Evolutionary conservation across 2,329 filamentous ascomycete species (phyloP).

Genomic region (Fusarium sp.): DNA sequence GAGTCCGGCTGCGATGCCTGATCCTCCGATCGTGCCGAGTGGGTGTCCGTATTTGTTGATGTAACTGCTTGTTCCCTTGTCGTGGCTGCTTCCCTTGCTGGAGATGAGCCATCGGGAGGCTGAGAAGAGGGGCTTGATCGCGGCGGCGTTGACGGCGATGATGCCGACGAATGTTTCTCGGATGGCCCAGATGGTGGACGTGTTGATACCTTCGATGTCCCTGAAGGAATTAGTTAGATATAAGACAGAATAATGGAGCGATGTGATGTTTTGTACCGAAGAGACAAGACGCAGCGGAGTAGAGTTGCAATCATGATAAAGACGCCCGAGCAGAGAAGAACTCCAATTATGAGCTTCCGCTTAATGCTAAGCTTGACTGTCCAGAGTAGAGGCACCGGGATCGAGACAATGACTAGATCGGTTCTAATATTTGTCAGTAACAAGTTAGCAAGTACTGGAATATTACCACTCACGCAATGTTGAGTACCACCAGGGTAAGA

Average conservation of each 20-base stretch:
- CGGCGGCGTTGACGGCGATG: slow-evolving; percentile 54
- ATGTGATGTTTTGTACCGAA: slow-evolving; percentile 25
- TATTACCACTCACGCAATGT: slow-evolving; percentile 47
- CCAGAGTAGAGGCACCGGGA: slow-evolving; percentile 54
- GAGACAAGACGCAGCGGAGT: slow-evolving; percentile 53
- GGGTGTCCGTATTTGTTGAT: slow-evolving; percentile 39
- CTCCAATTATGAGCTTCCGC: slow-evolving; percentile 51
- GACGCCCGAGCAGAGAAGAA: slow-evolving; percentile 55
- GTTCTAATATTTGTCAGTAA: slow-evolving; percentile 44
- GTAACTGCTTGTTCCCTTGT: slow-evolving; percentile 39
- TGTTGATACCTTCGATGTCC: slow-evolving; percentile 50
- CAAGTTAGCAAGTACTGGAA: too few species aligned
- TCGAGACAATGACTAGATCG: slow-evolving; percentile 51
- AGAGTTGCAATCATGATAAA: slow-evolving; percentile 56
- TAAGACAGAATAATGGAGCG: rapidly evolving
- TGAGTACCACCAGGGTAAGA: slow-evolving; percentile 49
- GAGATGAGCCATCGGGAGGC: slow-evolving; percentile 46
- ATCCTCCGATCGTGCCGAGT: slow-evolving; percentile 41
- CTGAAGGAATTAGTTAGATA: slow-evolving; percentile 9
- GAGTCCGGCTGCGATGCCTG: slow-evolving; percentile 17
- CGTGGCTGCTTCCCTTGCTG: slow-evolving; percentile 45
- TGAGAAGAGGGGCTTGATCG: slow-evolving; percentile 54
- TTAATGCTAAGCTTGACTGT: slow-evolving; percentile 51
- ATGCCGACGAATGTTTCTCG: slow-evolving; percentile 58
- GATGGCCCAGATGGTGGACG: slow-evolving; percentile 55